phyloP scores from a whole-genome alignment of 768 basidiomycete species.

The Cystofilobasidium macerans region DNA sequence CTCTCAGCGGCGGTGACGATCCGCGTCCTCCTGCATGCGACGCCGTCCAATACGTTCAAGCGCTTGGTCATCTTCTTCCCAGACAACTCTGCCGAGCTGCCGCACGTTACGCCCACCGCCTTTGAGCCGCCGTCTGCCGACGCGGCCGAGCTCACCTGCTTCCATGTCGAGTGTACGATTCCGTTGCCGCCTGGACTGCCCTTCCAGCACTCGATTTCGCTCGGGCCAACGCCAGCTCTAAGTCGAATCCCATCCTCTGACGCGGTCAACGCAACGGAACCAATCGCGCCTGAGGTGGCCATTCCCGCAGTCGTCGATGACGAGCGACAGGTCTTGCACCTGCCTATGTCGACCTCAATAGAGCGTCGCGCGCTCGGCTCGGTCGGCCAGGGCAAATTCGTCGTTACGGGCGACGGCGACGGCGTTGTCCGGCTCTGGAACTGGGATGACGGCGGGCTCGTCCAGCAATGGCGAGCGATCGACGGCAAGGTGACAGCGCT shows the following conservation, averaged over 20 bases:
- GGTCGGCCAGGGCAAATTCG: constrained; percentile 12
- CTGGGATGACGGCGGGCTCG: constrained; percentile 6
- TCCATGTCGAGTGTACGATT: constrained; percentile 13
- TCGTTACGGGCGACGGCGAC: constrained; percentile 20
- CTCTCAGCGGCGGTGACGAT: background rate
- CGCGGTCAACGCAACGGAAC: background rate
- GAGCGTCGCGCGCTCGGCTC: constrained; percentile 10
- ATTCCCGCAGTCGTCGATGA: background rate
- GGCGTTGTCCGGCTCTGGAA: constrained; percentile 20
- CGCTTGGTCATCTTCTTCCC: constrained; percentile 15
- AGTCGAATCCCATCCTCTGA: constrained; percentile 1
- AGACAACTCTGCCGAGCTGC: background rate
- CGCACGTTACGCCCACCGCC: background rate
- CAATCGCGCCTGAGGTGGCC: background rate
- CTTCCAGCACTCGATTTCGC: constrained; percentile 1
- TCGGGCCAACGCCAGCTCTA: background rate
- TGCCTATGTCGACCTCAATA: background rate
- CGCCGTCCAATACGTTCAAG: constrained; percentile 1
- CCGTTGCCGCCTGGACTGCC: constrained; percentile 14
- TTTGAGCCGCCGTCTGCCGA: background rate
- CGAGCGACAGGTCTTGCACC: constrained; percentile 6
- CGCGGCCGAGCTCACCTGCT: constrained; percentile 12
- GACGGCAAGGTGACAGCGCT: constrained; percentile 22
- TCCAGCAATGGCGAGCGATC: constrained; percentile 13
- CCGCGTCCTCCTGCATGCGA: constrained; percentile 14